phyloP scores from a whole-genome alignment of 108 stramenopile genomes.

The Nitzschia sp. region DNA sequence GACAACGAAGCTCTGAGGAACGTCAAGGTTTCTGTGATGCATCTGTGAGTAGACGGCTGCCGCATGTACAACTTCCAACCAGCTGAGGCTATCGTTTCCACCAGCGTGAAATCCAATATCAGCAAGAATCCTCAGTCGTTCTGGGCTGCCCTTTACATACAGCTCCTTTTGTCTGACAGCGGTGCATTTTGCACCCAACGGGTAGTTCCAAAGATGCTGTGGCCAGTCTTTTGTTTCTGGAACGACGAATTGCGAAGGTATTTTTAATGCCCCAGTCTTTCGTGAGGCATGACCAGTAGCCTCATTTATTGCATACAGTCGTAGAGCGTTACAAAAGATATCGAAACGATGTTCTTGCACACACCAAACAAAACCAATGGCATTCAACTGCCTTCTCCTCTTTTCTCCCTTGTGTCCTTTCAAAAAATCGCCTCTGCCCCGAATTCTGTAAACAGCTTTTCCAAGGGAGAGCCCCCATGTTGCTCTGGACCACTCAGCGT shows the following conservation, averaged over 20 bases:
- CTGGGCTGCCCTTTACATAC: constrained; percentile 71
- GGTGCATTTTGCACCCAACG: constrained; percentile 71
- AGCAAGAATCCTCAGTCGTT: constrained; percentile 50
- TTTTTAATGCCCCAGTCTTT: constrained; percentile 34
- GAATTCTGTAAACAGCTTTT: constrained; percentile 59
- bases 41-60: constrained; percentile 83
- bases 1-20: constrained; percentile 66
- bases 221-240: constrained; percentile 68
- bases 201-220: constrained; percentile 63
- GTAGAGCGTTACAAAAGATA: constrained; percentile 54
- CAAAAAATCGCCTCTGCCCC: constrained; percentile 70
- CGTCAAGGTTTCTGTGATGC: constrained; percentile 64
- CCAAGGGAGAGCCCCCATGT: constrained; percentile 76
- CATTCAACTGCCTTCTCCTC: constrained; percentile 63
- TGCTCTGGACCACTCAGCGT: constrained; percentile 57
- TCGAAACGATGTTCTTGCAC: constrained; percentile 57
- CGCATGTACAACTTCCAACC: constrained; percentile 84
- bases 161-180: constrained; percentile 82
- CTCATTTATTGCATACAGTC: constrained; percentile 54
- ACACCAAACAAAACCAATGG: constrained; percentile 79
- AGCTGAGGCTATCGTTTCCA: constrained; percentile 72
- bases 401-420: constrained; percentile 25
- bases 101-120: constrained; percentile 69
- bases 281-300: not conserved
- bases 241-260: constrained; percentile 73